Evolutionary conservation across 2,329 filamentous ascomycete genomes (phyloP), one percentile per base, ranked within the genome.

Genomic region (Xylariomycetidae sp.): DNA sequence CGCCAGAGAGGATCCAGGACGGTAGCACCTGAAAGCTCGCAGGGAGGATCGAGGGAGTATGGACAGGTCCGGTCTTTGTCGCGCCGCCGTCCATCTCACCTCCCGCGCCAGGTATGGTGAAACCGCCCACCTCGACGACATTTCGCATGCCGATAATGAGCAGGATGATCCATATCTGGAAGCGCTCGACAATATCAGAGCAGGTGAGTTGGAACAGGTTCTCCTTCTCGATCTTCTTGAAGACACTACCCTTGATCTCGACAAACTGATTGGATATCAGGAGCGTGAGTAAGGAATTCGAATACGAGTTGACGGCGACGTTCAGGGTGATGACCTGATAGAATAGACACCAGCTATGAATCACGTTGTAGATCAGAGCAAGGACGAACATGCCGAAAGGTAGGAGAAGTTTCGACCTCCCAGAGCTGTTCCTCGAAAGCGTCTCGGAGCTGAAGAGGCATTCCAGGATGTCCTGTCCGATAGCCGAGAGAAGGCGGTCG

Each of bases 161-260:
- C 2, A 98, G 74, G 82, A 98, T 97, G 29, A 98, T 77, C 88
- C 90, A 97, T 2, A 98, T 75, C 54, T 98, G 92, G 51, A 98
- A 98, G 2, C 92, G 80, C 62, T 98, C 92, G 2, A 98, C 92
- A 20, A 98, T 83, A 56, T 98, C 92, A 4, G 92, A 90, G 46
- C 92, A 98, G 0, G 90, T 94, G 11, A 98, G 72, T 58, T 98
- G 92, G 56, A 98, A 98, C 0, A 95, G 68, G 46, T 95, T 97
- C 55, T 98, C 92, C 58, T 96, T 97, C 51, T 98, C 92, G 44
- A 97, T 94, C 40, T 90, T 92, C 66, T 98, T 97, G 70, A 98
- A 98, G 1, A 98, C 94, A 0, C 89, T 94, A 40, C 87, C 87
- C 56, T 98, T 98, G 69, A 98, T 95, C 64, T 98, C 92, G 27